Base-by-base conservation (phyloP, 2,329 filamentous ascomycete species). In the Fusarium piperis region DNA sequence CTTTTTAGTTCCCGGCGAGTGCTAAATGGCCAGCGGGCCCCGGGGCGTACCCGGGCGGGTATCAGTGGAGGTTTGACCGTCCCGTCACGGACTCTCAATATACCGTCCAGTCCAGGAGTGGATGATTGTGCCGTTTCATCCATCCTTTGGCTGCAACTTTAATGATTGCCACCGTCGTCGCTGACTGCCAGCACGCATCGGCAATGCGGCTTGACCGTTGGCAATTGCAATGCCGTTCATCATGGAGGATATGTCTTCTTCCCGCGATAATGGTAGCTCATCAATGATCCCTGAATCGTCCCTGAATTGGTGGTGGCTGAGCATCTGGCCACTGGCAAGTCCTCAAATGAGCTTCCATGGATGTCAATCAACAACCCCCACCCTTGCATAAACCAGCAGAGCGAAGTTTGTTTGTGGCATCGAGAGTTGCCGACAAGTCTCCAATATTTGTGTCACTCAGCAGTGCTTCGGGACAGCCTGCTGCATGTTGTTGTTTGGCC, bases 1-100 rank as follows among this genome's bases (percentile, higher is more conserved):
- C 60, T 61, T 51, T 61, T 67, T 73, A 68, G 70, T 57, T 65
- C 71, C 64, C 67, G 53, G 36, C 8, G n/a, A 36, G 52, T 20
- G 18, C 11, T 35, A 28, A 55, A 18, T 26, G 35, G 44, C 26
- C 18, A 57, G 56, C 39, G 52, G 26, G 39, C 39, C 39, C 39
- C 20, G 59, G 36, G 48, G 44, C 44, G 23, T 16, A 15, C 20
- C 30, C 55, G 44, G 63, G 57, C 70, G 63, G 38, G 41, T 65
- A 59, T 59, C 39, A 73, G 69, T 72, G 70, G 63, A 62, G 51
- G 69, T 56, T 44, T 39, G 56, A 39, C 28, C 35, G 15, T 48
- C 44, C 44, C 44, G 16, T 51, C 44, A 51, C 44, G 44, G 44
- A 18, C 44, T 59, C 38, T 39, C 51, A 55, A 71, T 35, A 39